These are phyloP conservation scores for Melanomma pulvis-pyrius DNA, from an alignment of 495 filamentous ascomycete species.

Conservation along the genomic window DNA sequence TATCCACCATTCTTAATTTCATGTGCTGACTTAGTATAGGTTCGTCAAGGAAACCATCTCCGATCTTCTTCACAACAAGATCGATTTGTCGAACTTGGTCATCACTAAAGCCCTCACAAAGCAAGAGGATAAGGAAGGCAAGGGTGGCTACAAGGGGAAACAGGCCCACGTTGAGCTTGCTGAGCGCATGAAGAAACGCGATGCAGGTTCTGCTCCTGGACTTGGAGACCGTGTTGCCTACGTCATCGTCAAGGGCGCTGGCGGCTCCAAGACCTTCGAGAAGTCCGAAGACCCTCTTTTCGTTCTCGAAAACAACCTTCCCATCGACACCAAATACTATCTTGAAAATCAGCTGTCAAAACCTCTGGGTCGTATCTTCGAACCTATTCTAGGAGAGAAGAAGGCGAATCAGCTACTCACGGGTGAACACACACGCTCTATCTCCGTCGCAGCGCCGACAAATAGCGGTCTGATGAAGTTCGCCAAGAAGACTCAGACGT, in stretches of 20 bases:
- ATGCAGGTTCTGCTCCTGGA: conserved; percentile 90
- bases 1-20: background rate
- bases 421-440: conserved; percentile 89
- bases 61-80: conserved; percentile 92
- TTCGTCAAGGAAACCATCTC: conserved; percentile 97
- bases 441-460: conserved; percentile 85
- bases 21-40: conserved; percentile 50
- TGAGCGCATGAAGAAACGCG: conserved; percentile 92
- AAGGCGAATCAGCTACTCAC: conserved; percentile 80
- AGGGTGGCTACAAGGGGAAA: conserved; percentile 72
- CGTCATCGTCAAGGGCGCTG: conserved; percentile 91
- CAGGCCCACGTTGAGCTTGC: conserved; percentile 96
- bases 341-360: conserved; percentile 98
- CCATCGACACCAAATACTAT: conserved; percentile 98
- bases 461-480: conserved; percentile 98
- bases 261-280: conserved; percentile 90
- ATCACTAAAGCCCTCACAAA: conserved; percentile 98
- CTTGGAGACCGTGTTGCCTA: conserved; percentile 97
- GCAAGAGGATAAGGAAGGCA: conserved; percentile 32
- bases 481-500: conserved; percentile 93
- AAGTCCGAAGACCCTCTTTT: conserved; percentile 94
- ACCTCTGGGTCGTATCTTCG: conserved; percentile 92
- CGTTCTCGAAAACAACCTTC: conserved; percentile 95
- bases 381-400: conserved; percentile 91
- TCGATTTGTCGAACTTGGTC: conserved; percentile 99